These are phyloP conservation scores for Hypoxylon cercidicola DNA, from an alignment of 495 filamentous ascomycete genomes.

Conservation along the genomic window DNA sequence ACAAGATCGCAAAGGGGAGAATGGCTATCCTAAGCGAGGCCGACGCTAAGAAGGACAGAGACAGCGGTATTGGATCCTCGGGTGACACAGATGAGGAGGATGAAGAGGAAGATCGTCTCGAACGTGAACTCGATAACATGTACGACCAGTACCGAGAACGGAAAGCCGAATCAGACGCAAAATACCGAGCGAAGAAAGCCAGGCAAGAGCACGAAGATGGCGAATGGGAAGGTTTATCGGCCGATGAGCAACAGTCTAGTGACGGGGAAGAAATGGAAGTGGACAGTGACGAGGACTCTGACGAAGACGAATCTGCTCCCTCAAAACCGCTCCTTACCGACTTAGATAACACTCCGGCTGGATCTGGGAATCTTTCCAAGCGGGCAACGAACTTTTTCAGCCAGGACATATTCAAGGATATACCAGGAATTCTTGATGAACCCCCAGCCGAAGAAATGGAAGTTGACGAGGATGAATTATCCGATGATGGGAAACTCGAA, in stretches of 20 bases:
- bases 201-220: constrained; percentile 84
- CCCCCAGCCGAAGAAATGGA: constrained; percentile 59
- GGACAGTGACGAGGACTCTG: constrained; percentile 64
- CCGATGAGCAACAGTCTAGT: constrained; percentile 66
- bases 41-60: constrained; percentile 66
- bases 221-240: constrained; percentile 92
- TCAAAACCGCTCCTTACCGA: constrained; percentile 60
- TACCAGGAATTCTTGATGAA: constrained; percentile 69
- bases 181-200: constrained; percentile 87
- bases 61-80: constrained; percentile 65
- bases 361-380: constrained; percentile 73
- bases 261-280: constrained; percentile 64
- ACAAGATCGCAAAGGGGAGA: constrained; percentile 78
- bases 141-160: constrained; percentile 88
- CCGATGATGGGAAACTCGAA: constrained; percentile 26
- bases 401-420: constrained; percentile 91
- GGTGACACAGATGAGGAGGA: constrained; percentile 72
- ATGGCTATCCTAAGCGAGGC: constrained; percentile 70
- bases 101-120: constrained; percentile 81
- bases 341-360: constrained; percentile 58
- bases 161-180: constrained; percentile 80
- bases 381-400: constrained; percentile 89
- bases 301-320: constrained; percentile 55
- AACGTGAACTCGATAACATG: constrained; percentile 83
- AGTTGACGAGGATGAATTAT: constrained; percentile 60